Evolutionary conservation across 768 basidiomycete genomes (phyloP).

Genomic region (Infundibulicybe gibba): DNA sequence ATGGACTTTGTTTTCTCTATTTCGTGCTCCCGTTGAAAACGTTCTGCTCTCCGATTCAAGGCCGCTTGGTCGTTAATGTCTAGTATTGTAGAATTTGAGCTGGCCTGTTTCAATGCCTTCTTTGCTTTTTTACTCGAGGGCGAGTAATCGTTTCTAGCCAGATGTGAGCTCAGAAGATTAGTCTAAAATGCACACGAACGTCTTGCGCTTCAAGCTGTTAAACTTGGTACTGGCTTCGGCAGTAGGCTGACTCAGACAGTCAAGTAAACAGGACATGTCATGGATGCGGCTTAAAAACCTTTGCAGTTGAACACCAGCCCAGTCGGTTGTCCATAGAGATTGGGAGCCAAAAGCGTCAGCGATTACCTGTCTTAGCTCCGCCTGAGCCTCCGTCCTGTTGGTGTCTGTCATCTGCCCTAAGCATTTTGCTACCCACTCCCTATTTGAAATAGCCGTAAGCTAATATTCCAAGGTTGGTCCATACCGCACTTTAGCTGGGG

Average conservation of each 20-base stretch:
- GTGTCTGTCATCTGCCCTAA: constrained; percentile 86
- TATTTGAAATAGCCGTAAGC: constrained; percentile 24
- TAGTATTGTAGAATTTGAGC: constrained; percentile 25
- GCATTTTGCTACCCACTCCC: constrained; percentile 94
- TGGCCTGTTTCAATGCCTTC: constrained; percentile 47
- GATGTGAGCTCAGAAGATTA: constrained; percentile 1
- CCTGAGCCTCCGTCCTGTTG: constrained; percentile 85
- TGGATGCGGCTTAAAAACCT: constrained; percentile 47
- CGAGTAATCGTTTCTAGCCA: constrained; percentile 30
- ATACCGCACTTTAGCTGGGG: constrained; percentile 67
- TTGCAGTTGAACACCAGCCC: constrained; percentile 83
- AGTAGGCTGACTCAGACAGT: constrained; percentile 29
- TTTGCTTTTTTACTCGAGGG: constrained; percentile 53
- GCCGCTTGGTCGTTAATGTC: constrained; percentile 68
- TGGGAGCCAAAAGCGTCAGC: constrained; percentile 85
- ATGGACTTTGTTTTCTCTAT: constrained; percentile 67
- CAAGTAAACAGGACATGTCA: constrained; percentile 4
- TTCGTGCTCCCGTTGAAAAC: constrained; percentile 90
- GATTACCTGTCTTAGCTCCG: constrained; percentile 96
- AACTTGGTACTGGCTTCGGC: constrained; percentile 54
- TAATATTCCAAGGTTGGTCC: background rate
- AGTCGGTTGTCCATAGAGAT: constrained; percentile 91
- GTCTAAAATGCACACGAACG: constrained; percentile 33
- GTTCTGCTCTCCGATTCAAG: constrained; percentile 73
- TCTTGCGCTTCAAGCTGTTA: constrained; percentile 65